Conservation (phyloP, 768 basidiomycete genomes). For the Grammothele lineata region DNA sequence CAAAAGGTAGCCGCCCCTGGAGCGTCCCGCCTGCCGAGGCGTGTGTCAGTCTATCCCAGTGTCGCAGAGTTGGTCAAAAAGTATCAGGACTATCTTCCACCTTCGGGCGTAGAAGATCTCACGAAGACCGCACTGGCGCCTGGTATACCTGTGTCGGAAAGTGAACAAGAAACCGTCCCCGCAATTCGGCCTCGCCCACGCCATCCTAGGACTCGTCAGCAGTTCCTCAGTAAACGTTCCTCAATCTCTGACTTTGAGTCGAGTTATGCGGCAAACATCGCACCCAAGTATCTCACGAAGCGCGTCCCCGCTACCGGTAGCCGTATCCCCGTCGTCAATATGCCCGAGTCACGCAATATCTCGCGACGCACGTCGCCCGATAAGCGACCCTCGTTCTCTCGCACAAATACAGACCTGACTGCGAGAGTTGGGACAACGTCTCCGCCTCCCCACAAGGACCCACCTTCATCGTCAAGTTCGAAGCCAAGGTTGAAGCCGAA, state of each 20-base stretch:
- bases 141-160: slow-evolving; percentile 63
- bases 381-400: slow-evolving; percentile 39
- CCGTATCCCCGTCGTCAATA: slow-evolving; percentile 48
- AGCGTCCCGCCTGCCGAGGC: slow-evolving; percentile 62
- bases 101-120: slow-evolving; percentile 68
- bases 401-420: slow-evolving; percentile 21
- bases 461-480: slow-evolving; percentile 24
- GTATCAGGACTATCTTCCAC: slow-evolving; percentile 73
- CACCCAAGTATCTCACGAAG: slow-evolving; percentile 66
- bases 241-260: slow-evolving; percentile 86
- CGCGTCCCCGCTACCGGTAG: slow-evolving; percentile 32
- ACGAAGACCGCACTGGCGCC: slow-evolving; percentile 68
- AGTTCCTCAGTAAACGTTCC: slow-evolving; percentile 46
- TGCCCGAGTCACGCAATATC: slow-evolving; percentile 52
- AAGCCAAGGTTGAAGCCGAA: slow-evolving; percentile 34
- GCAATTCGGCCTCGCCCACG: slow-evolving; percentile 36
- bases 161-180: slow-evolving; percentile 57
- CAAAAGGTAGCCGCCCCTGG: neutral
- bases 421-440: slow-evolving; percentile 22
- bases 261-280: slow-evolving; percentile 90
- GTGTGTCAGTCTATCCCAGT: slow-evolving; percentile 49
- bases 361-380: slow-evolving; percentile 74
- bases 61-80: slow-evolving; percentile 85
- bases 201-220: slow-evolving; percentile 48
- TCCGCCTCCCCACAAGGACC: slow-evolving; percentile 40